phyloP scores from a whole-genome alignment of 441 rosid species.

The Populus trichocarpa region DNA sequence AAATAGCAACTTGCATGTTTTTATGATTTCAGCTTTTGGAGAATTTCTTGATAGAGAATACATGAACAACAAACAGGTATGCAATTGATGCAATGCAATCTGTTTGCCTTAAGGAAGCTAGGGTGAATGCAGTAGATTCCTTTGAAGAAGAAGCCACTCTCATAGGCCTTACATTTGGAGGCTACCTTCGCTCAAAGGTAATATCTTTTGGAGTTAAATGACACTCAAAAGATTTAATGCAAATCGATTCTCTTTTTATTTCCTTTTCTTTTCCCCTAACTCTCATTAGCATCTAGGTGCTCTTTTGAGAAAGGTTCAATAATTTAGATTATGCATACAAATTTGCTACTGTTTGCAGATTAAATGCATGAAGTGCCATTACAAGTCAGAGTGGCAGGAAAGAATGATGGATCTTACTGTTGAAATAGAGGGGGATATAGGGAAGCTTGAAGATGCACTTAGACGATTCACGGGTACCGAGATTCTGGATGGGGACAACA shows the following conservation, averaged over 20 bases:
- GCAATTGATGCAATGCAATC: conserved; percentile 91
- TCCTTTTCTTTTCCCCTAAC: neutral
- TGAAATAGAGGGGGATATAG: conserved; percentile 85
- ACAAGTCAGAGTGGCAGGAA: conserved; percentile 73
- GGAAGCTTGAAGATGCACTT: conserved; percentile 85
- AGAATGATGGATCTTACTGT: conserved; percentile 94
- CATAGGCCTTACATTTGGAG: conserved; percentile 86
- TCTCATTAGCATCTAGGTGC: neutral
- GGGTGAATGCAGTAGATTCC: conserved; percentile 35
- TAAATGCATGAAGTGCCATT: conserved; percentile 76
- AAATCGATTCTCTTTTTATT: neutral
- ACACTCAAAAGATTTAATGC: neutral
- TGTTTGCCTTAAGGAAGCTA: conserved; percentile 68
- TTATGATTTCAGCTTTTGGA: neutral
- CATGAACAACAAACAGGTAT: conserved; percentile 49
- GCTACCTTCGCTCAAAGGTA: conserved; percentile 92
- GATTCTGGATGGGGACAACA: conserved; percentile 88
- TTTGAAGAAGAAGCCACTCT: conserved; percentile 76
- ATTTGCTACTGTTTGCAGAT: conserved; percentile 42
- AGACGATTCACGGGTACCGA: conserved; percentile 69
- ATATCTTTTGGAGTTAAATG: neutral
- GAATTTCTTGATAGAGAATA: neutral
- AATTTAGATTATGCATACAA: too few relatives aligned
- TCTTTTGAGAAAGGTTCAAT: too few relatives aligned
- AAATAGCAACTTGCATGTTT: neutral